phyloP scores from a whole-genome alignment of 1,284 basidiomycete genomes.

The Violaceomyces palustris region DNA sequence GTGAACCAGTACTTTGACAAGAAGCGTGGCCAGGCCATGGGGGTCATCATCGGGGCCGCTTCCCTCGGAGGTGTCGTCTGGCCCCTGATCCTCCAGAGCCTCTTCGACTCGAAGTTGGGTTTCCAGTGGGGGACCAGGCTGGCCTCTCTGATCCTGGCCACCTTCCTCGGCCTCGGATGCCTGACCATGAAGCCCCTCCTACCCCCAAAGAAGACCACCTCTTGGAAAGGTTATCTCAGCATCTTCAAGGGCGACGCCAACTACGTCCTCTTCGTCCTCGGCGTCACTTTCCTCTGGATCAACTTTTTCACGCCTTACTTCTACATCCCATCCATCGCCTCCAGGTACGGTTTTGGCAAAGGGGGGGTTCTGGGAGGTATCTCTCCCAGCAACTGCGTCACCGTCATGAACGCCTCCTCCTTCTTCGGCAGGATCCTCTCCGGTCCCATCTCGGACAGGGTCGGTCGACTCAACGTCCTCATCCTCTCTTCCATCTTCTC shows the following conservation, averaged over 20 bases:
- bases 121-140: constrained; percentile 22
- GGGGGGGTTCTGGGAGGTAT: too few relatives aligned
- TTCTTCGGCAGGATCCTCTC: constrained; percentile 18
- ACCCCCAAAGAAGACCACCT: constrained; percentile 4
- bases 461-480: constrained; percentile 22
- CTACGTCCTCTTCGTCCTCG: constrained; percentile 19
- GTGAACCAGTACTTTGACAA: constrained; percentile 30
- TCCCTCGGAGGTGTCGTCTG: constrained; percentile 27
- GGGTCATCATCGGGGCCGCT: constrained; percentile 22
- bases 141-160: constrained; percentile 12
- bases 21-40: constrained; percentile 18
- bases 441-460: constrained; percentile 15
- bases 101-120: constrained; percentile 15
- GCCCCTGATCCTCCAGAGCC: constrained; percentile 12
- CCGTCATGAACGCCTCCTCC: constrained; percentile 24
- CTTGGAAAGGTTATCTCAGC: background rate
- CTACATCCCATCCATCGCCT: constrained; percentile 17
- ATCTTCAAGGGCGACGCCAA: background rate
- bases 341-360: too few relatives aligned
- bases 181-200: constrained; percentile 16
- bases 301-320: constrained; percentile 34
- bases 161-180: constrained; percentile 18
- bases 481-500: constrained; percentile 6
- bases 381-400: too few relatives aligned
- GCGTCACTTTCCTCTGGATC: constrained; percentile 15